Evolutionary conservation across 352 stramenopile genomes (phyloP), one percentile per base, ranked within the genome.

Genomic region (Pythium rishiriense): DNA sequence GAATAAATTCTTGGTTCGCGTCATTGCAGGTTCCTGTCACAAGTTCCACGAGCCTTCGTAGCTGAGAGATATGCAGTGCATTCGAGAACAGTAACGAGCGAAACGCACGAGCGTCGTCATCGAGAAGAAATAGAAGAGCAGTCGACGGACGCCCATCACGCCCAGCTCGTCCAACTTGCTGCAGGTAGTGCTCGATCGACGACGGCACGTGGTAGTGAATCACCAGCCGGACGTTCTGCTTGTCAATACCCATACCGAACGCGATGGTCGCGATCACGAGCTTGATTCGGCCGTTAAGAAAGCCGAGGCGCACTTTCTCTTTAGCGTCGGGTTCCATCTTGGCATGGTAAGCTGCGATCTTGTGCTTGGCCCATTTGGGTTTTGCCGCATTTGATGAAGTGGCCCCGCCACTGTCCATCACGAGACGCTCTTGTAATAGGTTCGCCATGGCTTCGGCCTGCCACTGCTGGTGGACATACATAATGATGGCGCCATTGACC

Each of bases 231-330:
- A 99, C 93, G 77, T 99, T 97, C 46, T 91, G 83, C 71, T 99
- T 99, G 80, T 99, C 97, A 58, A 99, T 99, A 54, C 97, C 98
- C 84, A 99, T 97, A 11, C 97, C 97, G 69, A 99, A 99, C 1
- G 97, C 97, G 61, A 99, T 93, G 12, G 97, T 99, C 5, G 97
- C 97, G 67, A 98, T 94, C 50, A 98, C 90, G 28, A 98, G 83
- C 31, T 84, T 82, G 24, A 95, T 80, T 51, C 83, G 71, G 8
- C 96, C 96, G 62, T 83, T 74, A 45, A 97, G 76, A 64, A 99
- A 99, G 21, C 83, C 78, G 17, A 62, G 76, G 0, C 83, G 83
- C 46, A 93, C 74, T 62, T 93, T 93, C 57, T 91, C 84, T 65
- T 88, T 92, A 3, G 74, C 72, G n/a, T 90, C 64, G 0, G 81